Evolutionary conservation across 2,329 filamentous ascomycete genomes (phyloP).

Genomic region (Clonostachys sp.): DNA sequence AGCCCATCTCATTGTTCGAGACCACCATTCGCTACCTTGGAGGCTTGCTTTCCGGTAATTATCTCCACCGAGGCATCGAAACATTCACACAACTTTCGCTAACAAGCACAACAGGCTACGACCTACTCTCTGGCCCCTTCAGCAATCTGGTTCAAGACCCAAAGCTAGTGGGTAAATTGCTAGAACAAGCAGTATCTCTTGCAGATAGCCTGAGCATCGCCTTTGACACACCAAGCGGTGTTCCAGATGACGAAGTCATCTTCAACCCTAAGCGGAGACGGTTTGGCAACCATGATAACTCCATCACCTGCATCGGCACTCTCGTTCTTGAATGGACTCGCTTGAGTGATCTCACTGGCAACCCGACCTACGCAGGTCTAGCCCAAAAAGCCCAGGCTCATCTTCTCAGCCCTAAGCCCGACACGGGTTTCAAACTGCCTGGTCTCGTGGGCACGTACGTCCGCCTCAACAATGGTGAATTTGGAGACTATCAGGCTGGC

Average conservation of each 20-base stretch:
- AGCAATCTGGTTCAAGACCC: slow-evolving; percentile 35
- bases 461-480: slow-evolving; percentile 57
- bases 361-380: slow-evolving; percentile 69
- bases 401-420: slow-evolving; percentile 44
- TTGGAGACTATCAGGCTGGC: slow-evolving; percentile 60
- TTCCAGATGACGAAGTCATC: slow-evolving; percentile 66
- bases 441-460: slow-evolving; percentile 61
- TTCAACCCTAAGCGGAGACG: slow-evolving; percentile 49
- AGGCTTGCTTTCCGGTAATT: slow-evolving; percentile 47
- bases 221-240: slow-evolving; percentile 71
- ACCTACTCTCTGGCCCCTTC: slow-evolving; percentile 65
- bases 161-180: slow-evolving; percentile 48
- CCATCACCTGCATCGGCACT: slow-evolving; percentile 69
- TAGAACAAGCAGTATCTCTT: slow-evolving; percentile 61
- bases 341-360: slow-evolving; percentile 69
- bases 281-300: slow-evolving; percentile 55
- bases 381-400: slow-evolving; percentile 65
- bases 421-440: slow-evolving; percentile 64
- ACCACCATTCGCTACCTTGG: slow-evolving; percentile 69
- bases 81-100: slow-evolving; percentile 24
- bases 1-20: slow-evolving; percentile 66
- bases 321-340: slow-evolving; percentile 82
- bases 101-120: slow-evolving; percentile 41
- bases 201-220: slow-evolving; percentile 69
- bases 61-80: background rate